These are phyloP conservation scores for Nissolia schottii DNA, from an alignment of 306 rosid genomes.

Conservation along the genomic window DNA sequence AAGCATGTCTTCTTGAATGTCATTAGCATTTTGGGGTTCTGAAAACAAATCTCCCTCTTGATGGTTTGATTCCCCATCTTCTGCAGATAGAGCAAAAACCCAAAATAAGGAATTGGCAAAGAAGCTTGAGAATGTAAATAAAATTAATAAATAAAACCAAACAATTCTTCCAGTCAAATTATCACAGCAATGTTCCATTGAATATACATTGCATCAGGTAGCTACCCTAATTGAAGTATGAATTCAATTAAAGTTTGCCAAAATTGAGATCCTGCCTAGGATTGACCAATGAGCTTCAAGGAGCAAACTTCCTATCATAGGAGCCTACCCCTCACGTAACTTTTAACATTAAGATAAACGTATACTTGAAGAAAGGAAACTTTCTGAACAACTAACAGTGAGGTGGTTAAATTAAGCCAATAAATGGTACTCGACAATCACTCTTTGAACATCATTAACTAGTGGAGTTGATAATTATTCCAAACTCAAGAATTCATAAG, in stretches of 20 bases:
- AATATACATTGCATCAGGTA: not conserved
- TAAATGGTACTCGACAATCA: not conserved
- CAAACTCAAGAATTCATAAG: not conserved
- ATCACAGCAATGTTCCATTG: not conserved
- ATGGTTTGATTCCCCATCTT: slow-evolving; percentile 36
- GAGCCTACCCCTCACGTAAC: not conserved
- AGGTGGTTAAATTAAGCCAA: not conserved
- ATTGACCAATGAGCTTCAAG: not conserved
- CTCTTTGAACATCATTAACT: not conserved
- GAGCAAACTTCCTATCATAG: not conserved
- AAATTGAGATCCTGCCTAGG: not conserved
- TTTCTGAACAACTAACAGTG: not conserved
- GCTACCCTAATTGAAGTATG: not conserved
- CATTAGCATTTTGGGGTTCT: slow-evolving; percentile 42
- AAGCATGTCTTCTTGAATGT: slow-evolving; percentile 53
- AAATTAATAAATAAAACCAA: slow-evolving; percentile 6
- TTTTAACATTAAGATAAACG: not conserved
- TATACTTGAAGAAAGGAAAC: not conserved
- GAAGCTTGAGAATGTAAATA: not conserved
- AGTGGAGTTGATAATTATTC: slow-evolving; percentile 1
- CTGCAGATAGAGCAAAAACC: slow-evolving; percentile 34
- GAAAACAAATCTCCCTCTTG: slow-evolving; percentile 38
- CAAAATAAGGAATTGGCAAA: not conserved
- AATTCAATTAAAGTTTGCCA: not conserved
- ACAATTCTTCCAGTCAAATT: not conserved